Evolutionary conservation across 345 rosid species (phyloP), one percentile per base, ranked within the genome.

Genomic region (Pseudoturritis turrita): DNA sequence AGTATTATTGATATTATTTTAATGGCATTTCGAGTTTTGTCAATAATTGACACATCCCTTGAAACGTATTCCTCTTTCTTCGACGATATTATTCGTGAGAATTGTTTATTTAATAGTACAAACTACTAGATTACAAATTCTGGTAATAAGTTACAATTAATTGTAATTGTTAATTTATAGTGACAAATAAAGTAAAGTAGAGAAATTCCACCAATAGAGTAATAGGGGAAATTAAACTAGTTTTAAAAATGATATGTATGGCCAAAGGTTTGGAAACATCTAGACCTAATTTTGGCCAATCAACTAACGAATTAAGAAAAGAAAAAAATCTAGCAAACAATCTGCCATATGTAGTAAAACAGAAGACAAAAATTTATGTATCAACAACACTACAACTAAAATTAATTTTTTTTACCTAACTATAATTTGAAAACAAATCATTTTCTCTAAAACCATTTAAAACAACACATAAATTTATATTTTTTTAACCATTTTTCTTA

Each of bases 1-100:
- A 29, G 56, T 33, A 75, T 67, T 59, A 74, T 74, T 74, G 49
- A 15, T 69, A 59, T 43, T 51, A 67, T 65, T 21, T 26, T 57
- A 26, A 33, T 36, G 13, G 21, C 13, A 14, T 49, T 33, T 65
- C 29, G 43, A 64, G 26, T 73, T 51, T 54, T 72, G 62, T 45
- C 46, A 23, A 53, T 63, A 63, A 72, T 63, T 63, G 49, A 54
- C 9, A 35, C 43, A 68, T 29, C n/a, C 39, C 9, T 51, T 51
- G 18, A 51, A 10, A 23, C 14, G 10, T 29, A 36, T 47, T 40
- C 19, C 23, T 39, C 15, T 52, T 26, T 39, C 22, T 17, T 39
- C 41, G 23, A 60, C 15, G 5, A 22, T 51, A 19, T 40, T 28
- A 62, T 23, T 40, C 41, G 11, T 14, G 22, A 25, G 2, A 43